phyloP scores from a whole-genome alignment of 169 alveolate species.

The Cryptosporidium viatorum region DNA sequence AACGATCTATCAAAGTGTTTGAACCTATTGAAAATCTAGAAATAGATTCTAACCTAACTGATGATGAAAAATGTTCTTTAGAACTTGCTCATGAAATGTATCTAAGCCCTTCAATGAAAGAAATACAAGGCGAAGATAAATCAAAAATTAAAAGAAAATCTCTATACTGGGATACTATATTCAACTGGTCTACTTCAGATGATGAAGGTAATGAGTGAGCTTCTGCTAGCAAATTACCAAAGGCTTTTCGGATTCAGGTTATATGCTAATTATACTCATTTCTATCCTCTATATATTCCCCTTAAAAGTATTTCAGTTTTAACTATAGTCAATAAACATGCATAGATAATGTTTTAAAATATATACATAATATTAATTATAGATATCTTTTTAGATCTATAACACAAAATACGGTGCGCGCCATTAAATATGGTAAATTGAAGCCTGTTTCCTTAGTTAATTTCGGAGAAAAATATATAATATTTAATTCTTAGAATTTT shows the following conservation, averaged over 20 bases:
- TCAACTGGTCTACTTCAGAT: conserved; percentile 25
- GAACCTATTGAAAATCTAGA: background rate
- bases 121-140: background rate
- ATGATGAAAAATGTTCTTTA: background rate
- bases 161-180: background rate
- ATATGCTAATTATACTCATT: too few relatives aligned
- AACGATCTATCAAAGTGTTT: background rate
- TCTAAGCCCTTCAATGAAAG: background rate
- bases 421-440: background rate
- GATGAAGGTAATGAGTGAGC: background rate
- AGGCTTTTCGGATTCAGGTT: background rate
- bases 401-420: background rate
- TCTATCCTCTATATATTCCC: too few relatives aligned
- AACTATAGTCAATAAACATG: too few relatives aligned
- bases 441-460: background rate
- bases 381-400: background rate
- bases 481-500: background rate
- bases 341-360: too few relatives aligned
- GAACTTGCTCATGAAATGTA: background rate
- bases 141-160: background rate
- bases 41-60: background rate
- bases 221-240: background rate
- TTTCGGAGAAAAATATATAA: background rate
- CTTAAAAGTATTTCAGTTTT: too few relatives aligned
- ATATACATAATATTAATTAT: too few relatives aligned